A percentile compares a stretch with the other conserved stretches of the same genome.
These are phyloP conservation scores for Penicillium aurantiogriseum DNA, from an alignment of 2,329 filamentous ascomycete genomes.

Conservation along the genomic window DNA sequence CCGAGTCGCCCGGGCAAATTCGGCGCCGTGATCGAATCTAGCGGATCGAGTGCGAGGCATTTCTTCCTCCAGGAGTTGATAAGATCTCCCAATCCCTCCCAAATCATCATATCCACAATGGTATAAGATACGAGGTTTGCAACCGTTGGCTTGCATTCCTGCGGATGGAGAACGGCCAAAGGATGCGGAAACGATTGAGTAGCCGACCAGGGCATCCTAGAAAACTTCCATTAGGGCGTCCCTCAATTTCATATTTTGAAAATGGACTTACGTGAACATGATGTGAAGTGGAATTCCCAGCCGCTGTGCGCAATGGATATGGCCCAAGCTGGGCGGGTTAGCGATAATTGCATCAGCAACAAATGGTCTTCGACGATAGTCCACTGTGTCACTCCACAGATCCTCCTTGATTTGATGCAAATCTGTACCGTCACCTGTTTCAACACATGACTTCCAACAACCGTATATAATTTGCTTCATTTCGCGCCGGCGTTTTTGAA, in stretches of 20 bases:
- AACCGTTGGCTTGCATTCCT: slow-evolving; percentile 71
- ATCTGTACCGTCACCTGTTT: slow-evolving; percentile 66
- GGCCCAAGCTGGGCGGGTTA: slow-evolving; percentile 75
- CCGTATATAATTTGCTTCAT: slow-evolving; percentile 78
- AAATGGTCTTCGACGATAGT: slow-evolving; percentile 61
- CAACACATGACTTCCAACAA: slow-evolving; percentile 82
- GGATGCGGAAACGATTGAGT: slow-evolving; percentile 85
- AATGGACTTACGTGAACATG: slow-evolving; percentile 74
- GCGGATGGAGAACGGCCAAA: slow-evolving; percentile 74
- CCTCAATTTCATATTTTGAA: background rate
- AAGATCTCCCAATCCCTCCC: slow-evolving; percentile 86
- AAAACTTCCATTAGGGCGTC: slow-evolving; percentile 6
- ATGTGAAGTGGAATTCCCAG: slow-evolving; percentile 74
- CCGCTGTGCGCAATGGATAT: slow-evolving; percentile 76
- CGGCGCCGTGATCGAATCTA: slow-evolving; percentile 80
- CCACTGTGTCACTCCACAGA: slow-evolving; percentile 33
- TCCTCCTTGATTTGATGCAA: slow-evolving; percentile 54
- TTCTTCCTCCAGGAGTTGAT: slow-evolving; percentile 83
- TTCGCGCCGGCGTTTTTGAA: slow-evolving; percentile 71
- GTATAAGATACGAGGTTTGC: slow-evolving; percentile 83
- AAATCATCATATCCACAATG: slow-evolving; percentile 86
- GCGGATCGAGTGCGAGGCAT: slow-evolving; percentile 69
- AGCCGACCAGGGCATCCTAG: slow-evolving; percentile 81
- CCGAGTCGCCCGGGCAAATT: slow-evolving; percentile 72
- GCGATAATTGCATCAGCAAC: slow-evolving; percentile 87